phyloP scores from a whole-genome alignment of 140 eudicot genomes.

The Bidens hawaiensis region DNA sequence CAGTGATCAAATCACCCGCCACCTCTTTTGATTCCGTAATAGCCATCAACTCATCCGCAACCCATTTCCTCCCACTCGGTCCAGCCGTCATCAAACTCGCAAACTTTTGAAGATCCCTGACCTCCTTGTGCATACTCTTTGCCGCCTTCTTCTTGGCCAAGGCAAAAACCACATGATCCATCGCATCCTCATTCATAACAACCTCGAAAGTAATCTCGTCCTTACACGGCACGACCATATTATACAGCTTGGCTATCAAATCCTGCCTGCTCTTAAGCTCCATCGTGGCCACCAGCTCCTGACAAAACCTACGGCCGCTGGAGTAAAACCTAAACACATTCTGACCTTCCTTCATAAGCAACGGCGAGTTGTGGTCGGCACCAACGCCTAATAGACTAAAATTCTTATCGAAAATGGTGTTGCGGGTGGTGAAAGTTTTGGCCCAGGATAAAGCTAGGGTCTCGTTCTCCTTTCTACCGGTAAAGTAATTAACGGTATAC shows the following conservation, averaged over 20 bases:
- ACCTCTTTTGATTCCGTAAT: slow-evolving; percentile 86
- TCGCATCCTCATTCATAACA: slow-evolving; percentile 4
- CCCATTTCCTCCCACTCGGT: slow-evolving; percentile 80
- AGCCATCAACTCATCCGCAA: slow-evolving; percentile 69
- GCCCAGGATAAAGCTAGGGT: slow-evolving; percentile 89
- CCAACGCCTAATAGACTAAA: slow-evolving; percentile 27
- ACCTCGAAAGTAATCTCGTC: slow-evolving; percentile 59
- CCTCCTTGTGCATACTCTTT: slow-evolving; percentile 74
- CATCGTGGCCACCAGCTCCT: slow-evolving; percentile 79
- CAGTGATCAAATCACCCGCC: slow-evolving; percentile 81
- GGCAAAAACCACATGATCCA: slow-evolving; percentile 12
- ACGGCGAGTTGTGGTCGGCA: slow-evolving; percentile 54
- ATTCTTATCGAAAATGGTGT: slow-evolving; percentile 24
- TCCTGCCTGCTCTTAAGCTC: slow-evolving; percentile 91
- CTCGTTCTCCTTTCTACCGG: slow-evolving; percentile 32
- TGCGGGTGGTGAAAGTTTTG: slow-evolving; percentile 53
- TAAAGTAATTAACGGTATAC: neutral
- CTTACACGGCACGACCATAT: slow-evolving; percentile 63
- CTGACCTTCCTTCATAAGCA: slow-evolving; percentile 12
- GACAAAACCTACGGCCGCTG: slow-evolving; percentile 35
- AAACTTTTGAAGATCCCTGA: slow-evolving; percentile 74
- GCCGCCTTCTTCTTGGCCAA: slow-evolving; percentile 78
- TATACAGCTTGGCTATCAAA: slow-evolving; percentile 71
- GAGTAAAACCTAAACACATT: slow-evolving; percentile 8
- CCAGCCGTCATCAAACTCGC: slow-evolving; percentile 47